phyloP scores from a whole-genome alignment of 1,284 basidiomycete species.

The Tylopilus microsporus region DNA sequence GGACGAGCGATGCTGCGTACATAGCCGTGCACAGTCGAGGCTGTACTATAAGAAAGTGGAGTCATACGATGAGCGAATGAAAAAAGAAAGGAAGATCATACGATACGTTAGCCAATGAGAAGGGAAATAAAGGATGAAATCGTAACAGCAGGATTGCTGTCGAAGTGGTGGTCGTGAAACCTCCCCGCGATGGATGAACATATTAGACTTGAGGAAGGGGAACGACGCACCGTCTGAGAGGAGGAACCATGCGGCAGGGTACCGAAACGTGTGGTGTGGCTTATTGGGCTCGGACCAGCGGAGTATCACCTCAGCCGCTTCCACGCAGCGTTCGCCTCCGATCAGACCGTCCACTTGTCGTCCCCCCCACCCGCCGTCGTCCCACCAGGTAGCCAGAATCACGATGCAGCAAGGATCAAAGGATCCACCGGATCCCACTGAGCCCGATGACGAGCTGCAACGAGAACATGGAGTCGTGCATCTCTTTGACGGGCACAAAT shows the following conservation, averaged over 20 bases:
- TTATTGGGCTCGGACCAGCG: slow-evolving; percentile 62
- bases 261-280: slow-evolving; percentile 79
- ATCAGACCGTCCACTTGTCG: slow-evolving; percentile 38
- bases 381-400: slow-evolving; percentile 56
- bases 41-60: no score
- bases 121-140: no score
- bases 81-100: no score
- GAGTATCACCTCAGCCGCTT: slow-evolving; percentile 65
- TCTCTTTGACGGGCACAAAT: slow-evolving; percentile 63
- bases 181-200: slow-evolving; percentile 31
- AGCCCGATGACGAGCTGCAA: slow-evolving; percentile 74
- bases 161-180: slow-evolving; percentile 41
- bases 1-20: no score
- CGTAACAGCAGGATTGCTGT: no score
- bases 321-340: slow-evolving; percentile 48
- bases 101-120: no score
- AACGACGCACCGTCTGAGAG: slow-evolving; percentile 72
- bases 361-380: slow-evolving; percentile 7
- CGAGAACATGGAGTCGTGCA: slow-evolving; percentile 68
- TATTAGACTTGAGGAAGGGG: no score
- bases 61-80: no score
- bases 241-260: slow-evolving; percentile 32
- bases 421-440: slow-evolving; percentile 81
- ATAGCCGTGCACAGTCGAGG: no score
- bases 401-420: slow-evolving; percentile 60